Percentiles rank a stretch among this genome's conserved stretches.
phyloP scores from a whole-genome alignment of 2,329 filamentous ascomycete genomes.

The Hypoxylon sp. region DNA sequence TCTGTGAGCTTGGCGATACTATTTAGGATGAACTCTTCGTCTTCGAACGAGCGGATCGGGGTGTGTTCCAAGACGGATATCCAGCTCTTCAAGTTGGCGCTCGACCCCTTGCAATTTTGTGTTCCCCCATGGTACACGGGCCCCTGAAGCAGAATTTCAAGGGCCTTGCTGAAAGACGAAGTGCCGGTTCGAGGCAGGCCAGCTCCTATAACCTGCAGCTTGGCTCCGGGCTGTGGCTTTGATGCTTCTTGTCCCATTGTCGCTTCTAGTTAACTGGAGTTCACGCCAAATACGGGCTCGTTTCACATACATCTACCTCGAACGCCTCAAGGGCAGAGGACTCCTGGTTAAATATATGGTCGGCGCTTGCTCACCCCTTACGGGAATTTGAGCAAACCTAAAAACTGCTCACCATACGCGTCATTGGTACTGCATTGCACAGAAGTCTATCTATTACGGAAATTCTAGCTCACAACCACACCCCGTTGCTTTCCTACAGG shows the following conservation, averaged over 20 bases:
- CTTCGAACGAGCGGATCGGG: constrained; percentile 34
- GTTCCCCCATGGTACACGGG: constrained; percentile 49
- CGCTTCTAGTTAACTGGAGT: neutral
- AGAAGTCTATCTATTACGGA: neutral
- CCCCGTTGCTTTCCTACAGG: neutral
- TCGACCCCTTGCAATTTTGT: constrained; percentile 43
- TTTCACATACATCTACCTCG: neutral
- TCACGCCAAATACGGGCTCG: neutral
- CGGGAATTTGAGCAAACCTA: neutral
- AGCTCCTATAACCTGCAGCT: constrained; percentile 48
- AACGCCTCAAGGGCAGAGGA: neutral
- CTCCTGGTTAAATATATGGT: constrained; percentile 5
- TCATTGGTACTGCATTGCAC: neutral
- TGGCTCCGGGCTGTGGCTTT: constrained; percentile 44
- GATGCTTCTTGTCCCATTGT: constrained; percentile 49
- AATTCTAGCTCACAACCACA: neutral
- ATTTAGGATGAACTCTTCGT: constrained; percentile 40
- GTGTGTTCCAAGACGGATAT: constrained; percentile 43
- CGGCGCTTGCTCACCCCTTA: neutral
- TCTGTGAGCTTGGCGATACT: constrained; percentile 35
- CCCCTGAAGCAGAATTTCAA: constrained; percentile 48
- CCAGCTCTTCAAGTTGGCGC: constrained; percentile 45
- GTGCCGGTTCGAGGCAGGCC: constrained; percentile 48
- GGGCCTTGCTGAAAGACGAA: constrained; percentile 48
- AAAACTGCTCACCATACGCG: neutral